Base-by-base conservation (phyloP, 1,139 yeast species). In the Scheffersomyces titani region DNA sequence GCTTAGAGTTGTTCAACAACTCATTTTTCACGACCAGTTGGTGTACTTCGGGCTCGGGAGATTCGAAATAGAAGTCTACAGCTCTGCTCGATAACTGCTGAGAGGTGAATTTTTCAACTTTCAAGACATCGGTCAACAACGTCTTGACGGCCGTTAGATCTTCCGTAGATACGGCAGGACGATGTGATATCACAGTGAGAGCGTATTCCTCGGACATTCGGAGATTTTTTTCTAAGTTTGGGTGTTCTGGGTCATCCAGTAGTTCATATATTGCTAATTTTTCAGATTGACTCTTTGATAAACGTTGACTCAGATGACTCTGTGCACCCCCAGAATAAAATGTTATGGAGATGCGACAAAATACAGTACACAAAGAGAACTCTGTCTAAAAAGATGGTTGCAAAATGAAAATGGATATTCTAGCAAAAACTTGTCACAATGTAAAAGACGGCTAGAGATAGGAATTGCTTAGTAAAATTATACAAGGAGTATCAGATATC, bases 11-110 rank as follows among this genome's bases (percentile, higher is more conserved):
- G 19, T 50, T 50, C 44, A 52, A 51, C 7, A 55, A 36, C 44
- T 56, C 53, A 6, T 52, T 50, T 52, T 55, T 58, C 22, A 61
- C 51, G 19, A 21, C 53, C 48, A 52, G 49, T 52, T 56, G 51
- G 6, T 61, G 50, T 18, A 50, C 40, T 1, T 54, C 61, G 11
- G 63, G 62, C 13, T 56, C 53, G 24, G 54, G 51, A 16, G 63
- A 45, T 11, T 57, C 54, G 46, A 60, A 52, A 20, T 51, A 54
- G 56, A 54, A 57, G 51, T 63, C 65, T 19, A 56, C 52, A 30
- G 65, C 63, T 21, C 65, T 47, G 7, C 59, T 54, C 0, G 64
- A 60, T 47, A 65, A 60, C 7, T 51, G 50, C 21, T 57, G 53
- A 40, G 59, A 30, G 19, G 67, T 45, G 21, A 62, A 57, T 2